These are phyloP conservation scores for Pythium oligandrum DNA, from an alignment of 352 stramenopile species.

Conservation along the genomic window DNA sequence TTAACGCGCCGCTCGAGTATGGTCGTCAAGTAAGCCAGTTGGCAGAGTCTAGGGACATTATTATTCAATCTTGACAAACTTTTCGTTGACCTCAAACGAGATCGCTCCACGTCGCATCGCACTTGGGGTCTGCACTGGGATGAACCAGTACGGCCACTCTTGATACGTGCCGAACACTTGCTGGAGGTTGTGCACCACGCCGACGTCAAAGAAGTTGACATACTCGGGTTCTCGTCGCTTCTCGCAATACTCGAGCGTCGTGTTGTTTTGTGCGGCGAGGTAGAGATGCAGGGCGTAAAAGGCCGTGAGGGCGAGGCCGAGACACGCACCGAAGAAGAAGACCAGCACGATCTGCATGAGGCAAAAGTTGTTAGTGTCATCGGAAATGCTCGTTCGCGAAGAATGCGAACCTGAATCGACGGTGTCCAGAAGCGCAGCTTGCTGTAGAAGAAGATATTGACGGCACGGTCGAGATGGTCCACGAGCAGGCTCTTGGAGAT, in stretches of 20 bases:
- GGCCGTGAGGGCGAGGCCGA: conserved; percentile 58
- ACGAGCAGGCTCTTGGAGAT: conserved; percentile 60
- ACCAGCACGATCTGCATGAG: conserved; percentile 46
- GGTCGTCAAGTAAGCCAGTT: not conserved
- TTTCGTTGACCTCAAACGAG: conserved; percentile 51
- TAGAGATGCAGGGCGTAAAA: conserved; percentile 80
- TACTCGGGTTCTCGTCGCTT: conserved; percentile 74
- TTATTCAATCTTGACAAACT: conserved; percentile 50
- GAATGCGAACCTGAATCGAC: conserved; percentile 43
- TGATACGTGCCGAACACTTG: conserved; percentile 66
- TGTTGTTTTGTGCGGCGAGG: conserved; percentile 68
- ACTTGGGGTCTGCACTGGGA: conserved; percentile 60
- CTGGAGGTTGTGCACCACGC: conserved; percentile 66
- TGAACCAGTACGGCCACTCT: conserved; percentile 66
- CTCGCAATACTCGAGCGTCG: conserved; percentile 85
- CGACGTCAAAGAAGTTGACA: conserved; percentile 78
- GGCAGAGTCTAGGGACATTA: not conserved
- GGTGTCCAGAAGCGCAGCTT: conserved; percentile 46
- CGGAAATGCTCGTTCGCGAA: too few relatives aligned
- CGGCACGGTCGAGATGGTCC: conserved; percentile 44
- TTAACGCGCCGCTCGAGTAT: conserved; percentile 19
- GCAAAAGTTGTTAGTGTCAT: not conserved
- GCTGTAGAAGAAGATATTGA: conserved; percentile 53
- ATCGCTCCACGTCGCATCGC: conserved; percentile 33
- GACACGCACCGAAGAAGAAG: conserved; percentile 64